phyloP scores from a whole-genome alignment of 495 filamentous ascomycete genomes.

The Arthonia radiata region DNA sequence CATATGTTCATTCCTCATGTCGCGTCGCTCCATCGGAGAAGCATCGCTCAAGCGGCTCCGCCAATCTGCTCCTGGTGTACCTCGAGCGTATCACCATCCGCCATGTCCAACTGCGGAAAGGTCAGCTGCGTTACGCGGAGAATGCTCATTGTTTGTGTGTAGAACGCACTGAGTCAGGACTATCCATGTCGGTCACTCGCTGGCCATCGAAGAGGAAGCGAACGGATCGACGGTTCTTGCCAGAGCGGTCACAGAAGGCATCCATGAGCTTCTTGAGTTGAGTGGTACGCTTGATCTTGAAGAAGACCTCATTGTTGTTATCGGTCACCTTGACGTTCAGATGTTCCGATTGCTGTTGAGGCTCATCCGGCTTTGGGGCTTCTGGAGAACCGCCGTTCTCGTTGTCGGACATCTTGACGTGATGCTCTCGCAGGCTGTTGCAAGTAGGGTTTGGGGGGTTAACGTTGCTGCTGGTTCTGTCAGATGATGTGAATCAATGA shows the following conservation, averaged over 20 bases:
- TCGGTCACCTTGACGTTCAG: conserved; percentile 99
- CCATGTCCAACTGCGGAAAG: conserved; percentile 62
- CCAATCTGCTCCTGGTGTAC: conserved; percentile 98
- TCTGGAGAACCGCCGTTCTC: conserved; percentile 14
- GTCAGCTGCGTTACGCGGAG: neutral
- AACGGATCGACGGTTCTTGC: conserved; percentile 60
- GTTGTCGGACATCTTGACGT: conserved; percentile 22
- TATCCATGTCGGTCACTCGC: conserved; percentile 70
- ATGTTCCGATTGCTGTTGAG: conserved; percentile 39
- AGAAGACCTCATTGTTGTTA: conserved; percentile 99
- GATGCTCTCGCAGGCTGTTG: no score
- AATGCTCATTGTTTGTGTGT: neutral
- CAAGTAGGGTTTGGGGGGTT: no score
- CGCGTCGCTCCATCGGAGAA: no score
- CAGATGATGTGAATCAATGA: no score
- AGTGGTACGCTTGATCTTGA: conserved; percentile 98
- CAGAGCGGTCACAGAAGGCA: conserved; percentile 91
- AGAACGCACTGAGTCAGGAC: conserved; percentile 63
- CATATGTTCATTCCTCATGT: no score
- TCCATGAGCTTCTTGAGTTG: conserved; percentile 96
- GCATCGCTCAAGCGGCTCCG: no score
- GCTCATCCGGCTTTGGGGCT: conserved; percentile 32
- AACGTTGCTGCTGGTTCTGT: no score
- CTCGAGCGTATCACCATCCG: conserved; percentile 86
- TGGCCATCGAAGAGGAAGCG: conserved; percentile 92